Base-by-base conservation (phyloP, 177 flowering plant species). In the Vitis hybrid region DNA sequence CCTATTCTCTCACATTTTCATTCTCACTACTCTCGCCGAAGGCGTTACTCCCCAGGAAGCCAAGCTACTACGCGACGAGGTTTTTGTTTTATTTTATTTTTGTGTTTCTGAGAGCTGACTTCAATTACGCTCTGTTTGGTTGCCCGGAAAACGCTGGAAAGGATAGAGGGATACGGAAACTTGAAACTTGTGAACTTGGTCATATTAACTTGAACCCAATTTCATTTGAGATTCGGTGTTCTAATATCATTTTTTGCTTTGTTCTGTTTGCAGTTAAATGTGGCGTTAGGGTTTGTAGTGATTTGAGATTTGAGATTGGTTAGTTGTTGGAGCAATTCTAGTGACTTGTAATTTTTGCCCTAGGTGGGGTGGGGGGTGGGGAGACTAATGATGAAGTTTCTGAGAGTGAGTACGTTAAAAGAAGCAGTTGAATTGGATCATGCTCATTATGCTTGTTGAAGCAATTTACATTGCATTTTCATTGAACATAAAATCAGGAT, bases 11-110 rank as follows among this genome's bases (percentile, higher is more conserved):
- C 19, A 11, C 60, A 2, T 68, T 64, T 67, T 78, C 70, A 32
- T 80, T 2, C 70, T 35, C 65, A 66, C 19, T 68, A 75, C 79
- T 70, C 60, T 74, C 3, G 84, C 95, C 1, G 93, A 88, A 58
- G 82, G 92, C 59, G 97, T 92, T 74, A 83, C 86, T 63, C 82
- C 78, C 12, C 80, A 84, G 49, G 97, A 93, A 82, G 98, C 98
- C 49, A 90, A 60, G 69, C 83, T 72, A 64, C 98, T 92, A 76
- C 75, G 96, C 61, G 96, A 94, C 77, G 97, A 92, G 95, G 99
- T 93, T 30, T 55, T 55, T 54, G 7, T 48, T 14, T 13, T 11
- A 27, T 69, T 52, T 30, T 6, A 46, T 30, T 13, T 11, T 2
- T 19, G 14, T 15, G 9, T 21, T 32, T 6, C 17, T 19, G 24